Base-by-base conservation (phyloP, 345 rosid genomes). In the Abelmoschus esculentus region DNA sequence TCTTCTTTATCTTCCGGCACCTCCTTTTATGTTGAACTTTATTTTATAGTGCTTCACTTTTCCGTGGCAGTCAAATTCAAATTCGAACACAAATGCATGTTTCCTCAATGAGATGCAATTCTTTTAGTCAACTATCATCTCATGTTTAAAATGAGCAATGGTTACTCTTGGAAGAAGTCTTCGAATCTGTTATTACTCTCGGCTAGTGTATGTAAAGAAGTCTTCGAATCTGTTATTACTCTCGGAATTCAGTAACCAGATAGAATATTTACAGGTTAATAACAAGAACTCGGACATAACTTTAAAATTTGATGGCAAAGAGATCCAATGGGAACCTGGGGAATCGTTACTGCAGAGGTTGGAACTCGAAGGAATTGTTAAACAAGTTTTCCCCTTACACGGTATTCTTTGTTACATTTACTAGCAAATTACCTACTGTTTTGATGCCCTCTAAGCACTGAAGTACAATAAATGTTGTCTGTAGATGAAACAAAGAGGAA, bases 371-470 rank as follows among this genome's bases (percentile, higher is more conserved):
- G 83, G 89, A 68, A 80, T 88, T 34, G 84, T 89, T 72, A 91
- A 83, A 76, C 88, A 77, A 74, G 88, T 91, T 44, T 93, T 93
- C 74, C 96, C 95, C 52, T 76, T 89, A 66, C 98, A 91, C 28
- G 97, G 98, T 93, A 78, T 61, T 83, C 69, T 64, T 61, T 66
- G 61, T 73, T 71, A 17, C 17, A 31, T 67, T 52, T 76, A 4
- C 66, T 34, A 50, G 40, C 22, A 59, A 61, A 17, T 17, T 78
- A 38, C 59, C 34, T 49, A 46, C 17, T n/a, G 40, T 73, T 66
- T 18, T 74, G 11, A 52, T 56, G 71, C 62, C 50, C 54, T 69
- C 40, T 70, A 32, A 36, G 46, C 66, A 42, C 65, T 72, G 70
- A 72, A 40, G 65, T 76, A 63, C 57, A 71, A 67, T 73, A 31